These are phyloP conservation scores for Diplodia intermedia DNA, from an alignment of 2,329 filamentous ascomycete species.

Conservation along the genomic window DNA sequence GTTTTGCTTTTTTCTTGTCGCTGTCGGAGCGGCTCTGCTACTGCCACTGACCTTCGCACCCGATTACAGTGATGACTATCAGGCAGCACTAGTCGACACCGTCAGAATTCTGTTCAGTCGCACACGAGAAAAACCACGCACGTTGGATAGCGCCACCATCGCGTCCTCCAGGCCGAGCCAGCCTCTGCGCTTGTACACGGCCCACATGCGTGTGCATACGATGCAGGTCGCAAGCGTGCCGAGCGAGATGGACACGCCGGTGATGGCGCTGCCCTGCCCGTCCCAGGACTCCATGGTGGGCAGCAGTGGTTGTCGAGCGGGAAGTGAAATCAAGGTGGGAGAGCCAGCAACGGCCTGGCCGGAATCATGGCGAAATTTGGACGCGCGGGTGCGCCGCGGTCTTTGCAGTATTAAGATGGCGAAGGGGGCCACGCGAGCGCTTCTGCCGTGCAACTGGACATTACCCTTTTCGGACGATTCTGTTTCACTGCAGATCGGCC, in stretches of 20 bases:
- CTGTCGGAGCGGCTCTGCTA: not conserved
- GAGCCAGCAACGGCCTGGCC: not conserved
- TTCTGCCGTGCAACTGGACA: constrained; percentile 16
- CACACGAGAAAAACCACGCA: constrained; percentile 31
- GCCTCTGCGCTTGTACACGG: constrained; percentile 39
- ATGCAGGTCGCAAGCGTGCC: constrained; percentile 36
- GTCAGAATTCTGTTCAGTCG: constrained; percentile 1
- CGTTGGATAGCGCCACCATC: constrained; percentile 38
- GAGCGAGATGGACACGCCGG: constrained; percentile 38
- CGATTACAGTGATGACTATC: constrained; percentile 24
- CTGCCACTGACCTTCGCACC: constrained; percentile 15
- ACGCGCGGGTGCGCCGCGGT: not conserved
- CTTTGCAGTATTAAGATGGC: constrained; percentile 4
- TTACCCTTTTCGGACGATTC: not conserved
- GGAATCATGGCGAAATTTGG: too few species aligned
- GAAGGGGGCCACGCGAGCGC: constrained; percentile 8
- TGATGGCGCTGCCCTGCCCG: constrained; percentile 38
- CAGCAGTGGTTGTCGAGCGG: not conserved
- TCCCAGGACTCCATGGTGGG: constrained; percentile 37
- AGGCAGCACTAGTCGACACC: not conserved
- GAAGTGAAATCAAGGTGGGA: not conserved
- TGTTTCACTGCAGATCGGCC: constrained; percentile 4
- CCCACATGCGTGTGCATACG: constrained; percentile 35
- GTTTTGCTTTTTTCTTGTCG: too few species aligned
- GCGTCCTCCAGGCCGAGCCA: constrained; percentile 41